Evolutionary conservation across 1,139 yeast species (phyloP), one percentile per base, ranked within the genome.

Genomic region (Hemisphaericaspora xylofermentans): DNA sequence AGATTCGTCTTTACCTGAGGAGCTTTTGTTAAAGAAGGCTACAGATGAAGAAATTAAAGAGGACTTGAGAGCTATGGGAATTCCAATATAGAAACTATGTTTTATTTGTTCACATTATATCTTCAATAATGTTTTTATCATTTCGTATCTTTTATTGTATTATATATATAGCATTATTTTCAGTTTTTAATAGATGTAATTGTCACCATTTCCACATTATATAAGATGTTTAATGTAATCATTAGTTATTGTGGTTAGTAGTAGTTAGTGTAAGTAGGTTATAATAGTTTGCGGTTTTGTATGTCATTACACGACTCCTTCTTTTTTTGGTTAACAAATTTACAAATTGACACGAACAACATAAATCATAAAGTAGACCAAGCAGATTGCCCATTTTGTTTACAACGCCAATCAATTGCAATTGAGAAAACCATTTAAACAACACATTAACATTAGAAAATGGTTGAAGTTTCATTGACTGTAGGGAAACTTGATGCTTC

Each of bases 401-500:
- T n/a, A n/a, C n/a, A n/a, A n/a, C n/a, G n/a, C n/a, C n/a, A n/a
- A n/a, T n/a, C n/a, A n/a, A n/a, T n/a, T n/a, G n/a, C n/a, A n/a
- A n/a, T n/a, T 19, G 5, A 19, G 8, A 19, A 19, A 8, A 19
- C 25, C 5, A 25, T 19, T 24, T 12, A 21, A 29, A 13, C 19
- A 28, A 35, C 38, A 34, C 28, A 29, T 26, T 35, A 18, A 27
- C 28, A 30, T 18, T n/a, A 4, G 18, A 43, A 16, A n/a, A 84
- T 84, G 89, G 93, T 85, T 38, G 88, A 84, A 64, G 97, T 91
- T 10, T 84, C 95, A 35, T 75, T 93, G 39, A 91, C 98, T 1
- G 98, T 93, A 14, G 98, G 98, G 36, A 91, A 91, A 66, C 74
- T 93, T 40, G 98, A 93, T 61, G 96, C 98, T 17, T 89, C 97